Evolutionary conservation across 208 protist species (phyloP).

Genomic region (Tetramitus jugosus): DNA sequence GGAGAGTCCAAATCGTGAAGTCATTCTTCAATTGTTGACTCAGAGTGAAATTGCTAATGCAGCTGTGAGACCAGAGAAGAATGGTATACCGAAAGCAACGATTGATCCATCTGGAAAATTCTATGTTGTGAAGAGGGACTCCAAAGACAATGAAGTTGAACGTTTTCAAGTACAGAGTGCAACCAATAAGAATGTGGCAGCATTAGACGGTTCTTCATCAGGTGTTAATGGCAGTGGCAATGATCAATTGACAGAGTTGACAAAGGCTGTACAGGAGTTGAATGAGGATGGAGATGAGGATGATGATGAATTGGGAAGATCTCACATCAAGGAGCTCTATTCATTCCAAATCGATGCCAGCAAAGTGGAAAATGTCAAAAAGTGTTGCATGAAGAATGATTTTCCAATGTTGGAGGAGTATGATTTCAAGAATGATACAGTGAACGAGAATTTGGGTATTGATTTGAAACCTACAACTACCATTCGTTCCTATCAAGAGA

Average conservation of each 20-base stretch:
- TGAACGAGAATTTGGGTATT: conserved; percentile 50
- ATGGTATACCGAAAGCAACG: conserved; percentile 8
- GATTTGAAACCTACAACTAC: conserved; percentile 57
- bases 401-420: conserved; percentile 69
- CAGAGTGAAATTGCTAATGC: neutral
- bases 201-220: too few relatives aligned
- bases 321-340: neutral
- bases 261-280: too few relatives aligned
- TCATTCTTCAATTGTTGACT: neutral
- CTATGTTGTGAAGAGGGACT: neutral
- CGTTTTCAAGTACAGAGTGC: neutral
- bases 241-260: too few relatives aligned
- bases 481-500: conserved; percentile 62
- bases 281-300: conserved; percentile 23
- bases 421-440: conserved; percentile 58
- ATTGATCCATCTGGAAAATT: neutral
- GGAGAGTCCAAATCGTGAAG: neutral
- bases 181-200: too few relatives aligned
- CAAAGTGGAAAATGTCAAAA: conserved; percentile 41
- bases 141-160: neutral
- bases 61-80: neutral
- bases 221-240: too few relatives aligned
- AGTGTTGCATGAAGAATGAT: conserved; percentile 45
- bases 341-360: conserved; percentile 6
- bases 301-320: conserved; percentile 7